phyloP scores from a whole-genome alignment of 2,329 filamentous ascomycete species.

The Fusarium mexicanum region DNA sequence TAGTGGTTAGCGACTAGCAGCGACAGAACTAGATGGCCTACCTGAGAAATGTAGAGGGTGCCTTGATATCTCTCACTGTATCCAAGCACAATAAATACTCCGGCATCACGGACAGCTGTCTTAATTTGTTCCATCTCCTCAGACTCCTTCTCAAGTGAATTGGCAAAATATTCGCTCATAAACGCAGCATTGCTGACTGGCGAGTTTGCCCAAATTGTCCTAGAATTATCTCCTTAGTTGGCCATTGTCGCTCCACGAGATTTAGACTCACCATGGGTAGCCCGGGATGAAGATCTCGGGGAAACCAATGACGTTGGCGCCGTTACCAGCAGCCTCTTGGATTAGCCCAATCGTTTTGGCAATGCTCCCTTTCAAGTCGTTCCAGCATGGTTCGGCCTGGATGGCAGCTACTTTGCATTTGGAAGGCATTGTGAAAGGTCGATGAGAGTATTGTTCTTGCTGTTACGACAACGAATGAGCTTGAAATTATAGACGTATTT shows the following conservation, averaged over 20 bases:
- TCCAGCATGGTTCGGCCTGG: not conserved
- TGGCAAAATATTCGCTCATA: not conserved
- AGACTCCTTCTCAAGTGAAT: not conserved
- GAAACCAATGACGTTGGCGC: not conserved
- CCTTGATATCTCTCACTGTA: not conserved
- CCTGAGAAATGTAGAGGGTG: not conserved
- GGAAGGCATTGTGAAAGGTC: not conserved
- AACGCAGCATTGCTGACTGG: not conserved
- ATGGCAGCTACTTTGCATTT: not conserved
- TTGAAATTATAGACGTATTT: not conserved
- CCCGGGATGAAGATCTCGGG: not conserved
- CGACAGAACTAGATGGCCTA: accelerated
- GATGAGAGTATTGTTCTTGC: not conserved
- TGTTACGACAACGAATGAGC: not conserved
- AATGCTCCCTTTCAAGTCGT: not conserved
- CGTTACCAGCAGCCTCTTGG: not conserved
- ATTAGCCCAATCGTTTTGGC: not conserved
- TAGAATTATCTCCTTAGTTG: not conserved
- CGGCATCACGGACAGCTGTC: not conserved
- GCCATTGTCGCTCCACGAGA: not conserved
- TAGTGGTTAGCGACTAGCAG: accelerated
- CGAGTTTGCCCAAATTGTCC: not conserved
- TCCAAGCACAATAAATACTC: not conserved
- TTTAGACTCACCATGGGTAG: not conserved
- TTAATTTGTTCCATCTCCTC: not conserved